Evolutionary conservation across 768 basidiomycete genomes (phyloP).

Genomic region (Mycena rosella): DNA sequence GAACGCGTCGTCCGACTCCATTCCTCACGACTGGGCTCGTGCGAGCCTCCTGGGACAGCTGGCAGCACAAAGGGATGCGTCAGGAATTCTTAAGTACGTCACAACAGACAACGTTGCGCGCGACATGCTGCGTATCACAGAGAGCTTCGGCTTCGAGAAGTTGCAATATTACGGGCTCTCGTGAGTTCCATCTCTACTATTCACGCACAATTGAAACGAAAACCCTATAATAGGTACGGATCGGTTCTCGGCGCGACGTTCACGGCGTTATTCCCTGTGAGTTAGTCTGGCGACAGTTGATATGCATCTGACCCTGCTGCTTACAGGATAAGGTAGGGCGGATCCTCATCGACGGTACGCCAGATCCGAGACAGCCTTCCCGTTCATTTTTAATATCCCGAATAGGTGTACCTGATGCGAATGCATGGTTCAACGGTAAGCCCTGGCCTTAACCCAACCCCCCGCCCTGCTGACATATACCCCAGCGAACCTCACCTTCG

Average conservation of each 20-base stretch:
- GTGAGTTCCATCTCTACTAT: conserved; percentile 33
- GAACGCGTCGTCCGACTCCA: conserved; percentile 43
- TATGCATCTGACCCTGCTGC: too few species aligned
- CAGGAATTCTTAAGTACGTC: conserved; percentile 44
- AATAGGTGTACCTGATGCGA: too few species aligned
- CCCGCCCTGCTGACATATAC: too few species aligned
- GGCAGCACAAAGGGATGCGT: conserved; percentile 49
- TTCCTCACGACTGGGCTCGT: conserved; percentile 49
- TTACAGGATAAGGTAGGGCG: too few species aligned
- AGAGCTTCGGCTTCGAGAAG: conserved; percentile 49
- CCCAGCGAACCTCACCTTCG: too few species aligned
- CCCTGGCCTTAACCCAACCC: too few species aligned
- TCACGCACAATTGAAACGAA: neutral
- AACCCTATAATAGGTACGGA: conserved; percentile 40
- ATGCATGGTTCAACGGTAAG: too few species aligned
- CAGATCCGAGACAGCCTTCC: too few species aligned
- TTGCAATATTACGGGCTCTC: conserved; percentile 48
- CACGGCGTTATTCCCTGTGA: too few species aligned
- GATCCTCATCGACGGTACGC: too few species aligned
- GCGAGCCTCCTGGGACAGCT: conserved; percentile 47
- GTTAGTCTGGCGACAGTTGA: too few species aligned
- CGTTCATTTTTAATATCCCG: too few species aligned
- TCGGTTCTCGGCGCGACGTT: conserved; percentile 48
- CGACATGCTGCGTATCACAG: conserved; percentile 54
- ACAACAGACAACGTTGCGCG: conserved; percentile 55